Conservation (phyloP, 108 stramenopile genomes). For the Skeletonema menzelii region DNA sequence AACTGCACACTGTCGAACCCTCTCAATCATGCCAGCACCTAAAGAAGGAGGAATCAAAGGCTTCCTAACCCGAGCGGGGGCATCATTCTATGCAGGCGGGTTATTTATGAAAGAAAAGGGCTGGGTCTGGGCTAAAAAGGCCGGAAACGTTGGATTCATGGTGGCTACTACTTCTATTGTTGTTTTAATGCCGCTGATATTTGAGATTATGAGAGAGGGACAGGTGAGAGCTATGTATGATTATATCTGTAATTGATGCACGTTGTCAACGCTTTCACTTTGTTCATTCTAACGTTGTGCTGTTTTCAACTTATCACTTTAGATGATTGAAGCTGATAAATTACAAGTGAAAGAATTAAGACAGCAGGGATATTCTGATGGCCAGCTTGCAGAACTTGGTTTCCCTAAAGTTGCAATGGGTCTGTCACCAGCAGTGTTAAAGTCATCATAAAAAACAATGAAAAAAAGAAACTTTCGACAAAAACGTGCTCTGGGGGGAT, state of each 20-base stretch:
- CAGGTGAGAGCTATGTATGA: constrained; percentile 54
- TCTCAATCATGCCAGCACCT: constrained; percentile 15
- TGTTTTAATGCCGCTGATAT: constrained; percentile 83
- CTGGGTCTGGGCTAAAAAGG: constrained; percentile 61
- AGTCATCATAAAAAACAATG: constrained; percentile 14
- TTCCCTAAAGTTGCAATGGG: constrained; percentile 58
- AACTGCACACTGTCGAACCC: neutral
- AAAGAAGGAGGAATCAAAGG: constrained; percentile 82
- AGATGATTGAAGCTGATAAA: constrained; percentile 85
- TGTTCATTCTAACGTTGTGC: neutral
- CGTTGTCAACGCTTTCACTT: neutral
- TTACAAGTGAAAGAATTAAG: constrained; percentile 77
- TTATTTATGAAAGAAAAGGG: constrained; percentile 56
- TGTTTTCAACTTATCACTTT: neutral
- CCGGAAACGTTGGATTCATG: constrained; percentile 64
- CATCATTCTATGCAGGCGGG: constrained; percentile 66
- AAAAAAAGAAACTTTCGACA: no score
- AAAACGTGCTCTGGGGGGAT: no score
- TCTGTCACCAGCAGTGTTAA: constrained; percentile 39
- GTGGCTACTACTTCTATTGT: constrained; percentile 84
- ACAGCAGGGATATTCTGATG: constrained; percentile 81
- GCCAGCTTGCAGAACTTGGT: constrained; percentile 88
- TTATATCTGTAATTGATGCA: neutral
- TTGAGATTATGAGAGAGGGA: constrained; percentile 88
- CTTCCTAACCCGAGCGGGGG: constrained; percentile 70